Evolutionary conservation across 2,329 filamentous ascomycete genomes (phyloP).

Genomic region (Aspergillus spinulosporus): DNA sequence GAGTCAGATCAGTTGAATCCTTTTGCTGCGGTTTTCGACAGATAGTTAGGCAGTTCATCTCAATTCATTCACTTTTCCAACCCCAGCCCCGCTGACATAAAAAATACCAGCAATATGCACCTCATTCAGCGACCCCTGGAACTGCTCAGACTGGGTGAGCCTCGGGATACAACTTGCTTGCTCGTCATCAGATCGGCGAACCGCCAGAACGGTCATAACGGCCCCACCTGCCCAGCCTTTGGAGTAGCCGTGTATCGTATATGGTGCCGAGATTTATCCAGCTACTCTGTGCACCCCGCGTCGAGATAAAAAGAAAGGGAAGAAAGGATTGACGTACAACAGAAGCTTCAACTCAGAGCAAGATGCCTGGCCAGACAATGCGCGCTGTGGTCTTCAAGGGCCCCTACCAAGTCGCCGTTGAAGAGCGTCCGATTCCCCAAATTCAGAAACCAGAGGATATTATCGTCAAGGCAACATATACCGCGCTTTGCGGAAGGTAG

Average conservation of each 20-base stretch:
- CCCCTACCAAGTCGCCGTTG: constrained; percentile 70
- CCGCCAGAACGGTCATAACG: constrained; percentile 1
- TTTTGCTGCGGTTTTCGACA: background rate
- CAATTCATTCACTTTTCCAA: constrained; percentile 1
- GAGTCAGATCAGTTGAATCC: background rate
- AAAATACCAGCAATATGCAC: background rate
- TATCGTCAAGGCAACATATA: constrained; percentile 78
- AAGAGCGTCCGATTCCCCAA: constrained; percentile 76
- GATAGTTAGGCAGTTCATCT: background rate
- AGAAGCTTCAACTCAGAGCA: background rate
- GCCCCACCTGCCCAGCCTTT: constrained; percentile 5
- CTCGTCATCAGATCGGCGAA: background rate
- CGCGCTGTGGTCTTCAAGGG: constrained; percentile 86
- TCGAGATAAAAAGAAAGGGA: background rate
- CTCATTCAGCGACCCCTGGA: background rate
- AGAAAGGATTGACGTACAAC: background rate
- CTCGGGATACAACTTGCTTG: background rate
- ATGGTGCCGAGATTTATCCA: constrained; percentile 12
- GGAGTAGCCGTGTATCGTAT: constrained; percentile 15
- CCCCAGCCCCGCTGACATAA: background rate
- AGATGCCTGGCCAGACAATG: constrained; percentile 59
- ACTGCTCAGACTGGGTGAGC: background rate
- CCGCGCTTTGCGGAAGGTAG: constrained; percentile 84
- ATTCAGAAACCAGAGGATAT: constrained; percentile 72
- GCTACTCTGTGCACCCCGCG: background rate